Conservation (phyloP, 352 stramenopile genomes). For the Globisporangium megalacanthum region DNA sequence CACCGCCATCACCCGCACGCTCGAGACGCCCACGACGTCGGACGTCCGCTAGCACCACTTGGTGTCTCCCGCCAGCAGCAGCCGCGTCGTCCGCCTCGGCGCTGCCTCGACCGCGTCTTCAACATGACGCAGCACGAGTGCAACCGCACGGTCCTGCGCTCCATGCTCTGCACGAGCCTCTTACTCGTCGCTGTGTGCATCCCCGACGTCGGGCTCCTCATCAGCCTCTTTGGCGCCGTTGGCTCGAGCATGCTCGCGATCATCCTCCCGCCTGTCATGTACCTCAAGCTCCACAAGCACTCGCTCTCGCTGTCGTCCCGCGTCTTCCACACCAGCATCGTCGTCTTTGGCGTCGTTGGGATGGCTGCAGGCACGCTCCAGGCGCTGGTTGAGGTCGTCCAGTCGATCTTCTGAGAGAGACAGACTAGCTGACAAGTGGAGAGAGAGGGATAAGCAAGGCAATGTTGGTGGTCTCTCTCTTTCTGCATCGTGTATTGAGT, state of each 20-base stretch:
- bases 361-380: constrained; percentile 67
- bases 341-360: constrained; percentile 45
- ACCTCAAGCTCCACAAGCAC: constrained; percentile 34
- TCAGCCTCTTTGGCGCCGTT: constrained; percentile 75
- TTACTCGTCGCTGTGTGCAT: constrained; percentile 75
- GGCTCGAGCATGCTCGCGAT: constrained; percentile 80
- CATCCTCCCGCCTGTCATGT: constrained; percentile 65
- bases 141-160: constrained; percentile 74
- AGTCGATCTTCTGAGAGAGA: constrained; percentile 15
- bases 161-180: constrained; percentile 72
- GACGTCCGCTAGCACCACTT: not conserved
- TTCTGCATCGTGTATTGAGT: no score
- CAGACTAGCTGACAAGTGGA: not conserved
- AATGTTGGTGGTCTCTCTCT: not conserved
- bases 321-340: constrained; percentile 40
- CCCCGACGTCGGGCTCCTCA: constrained; percentile 62
- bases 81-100: constrained; percentile 5
- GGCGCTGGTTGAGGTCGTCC: constrained; percentile 41
- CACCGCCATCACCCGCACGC: not conserved
- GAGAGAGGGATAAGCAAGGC: no score
- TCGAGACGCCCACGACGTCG: not conserved
- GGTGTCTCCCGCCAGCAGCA: not conserved
- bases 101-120: constrained; percentile 36
- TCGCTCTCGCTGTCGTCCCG: constrained; percentile 32
- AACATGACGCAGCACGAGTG: constrained; percentile 67